Conservation (phyloP, 805 yeast genomes). For the Candida ponderosae region DNA sequence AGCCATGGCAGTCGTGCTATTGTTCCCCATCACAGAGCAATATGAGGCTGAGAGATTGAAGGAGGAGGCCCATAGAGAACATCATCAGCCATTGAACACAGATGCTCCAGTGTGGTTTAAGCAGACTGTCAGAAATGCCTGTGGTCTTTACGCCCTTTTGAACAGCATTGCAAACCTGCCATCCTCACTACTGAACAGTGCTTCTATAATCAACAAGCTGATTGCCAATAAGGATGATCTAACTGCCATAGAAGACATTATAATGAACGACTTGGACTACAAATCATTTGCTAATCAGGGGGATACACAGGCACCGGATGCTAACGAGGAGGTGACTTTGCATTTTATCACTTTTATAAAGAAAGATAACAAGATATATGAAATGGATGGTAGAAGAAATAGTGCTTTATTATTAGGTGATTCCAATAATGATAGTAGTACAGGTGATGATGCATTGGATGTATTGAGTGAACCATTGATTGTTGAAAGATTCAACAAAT, state of each 20-base stretch:
- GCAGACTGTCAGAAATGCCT: slow-evolving; percentile 81
- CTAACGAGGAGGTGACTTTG: slow-evolving; percentile 44
- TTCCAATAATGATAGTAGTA: slow-evolving; percentile 6
- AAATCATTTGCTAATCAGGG: slow-evolving; percentile 30
- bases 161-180: slow-evolving; percentile 47
- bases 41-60: slow-evolving; percentile 45
- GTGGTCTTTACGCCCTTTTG: slow-evolving; percentile 85
- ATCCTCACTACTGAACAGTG: slow-evolving; percentile 14
- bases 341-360: slow-evolving; percentile 77
- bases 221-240: slow-evolving; percentile 10
- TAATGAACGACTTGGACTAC: slow-evolving; percentile 38
- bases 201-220: slow-evolving; percentile 11
- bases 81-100: slow-evolving; percentile 9
- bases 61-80: slow-evolving; percentile 16
- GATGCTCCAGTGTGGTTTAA: slow-evolving; percentile 61
- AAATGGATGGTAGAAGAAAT: slow-evolving; percentile 80
- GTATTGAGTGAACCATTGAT: slow-evolving; percentile 47
- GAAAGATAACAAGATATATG: slow-evolving; percentile 55
- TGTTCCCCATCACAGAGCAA: slow-evolving; percentile 68
- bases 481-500: slow-evolving; percentile 50
- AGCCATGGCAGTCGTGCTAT: slow-evolving; percentile 59
- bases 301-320: slow-evolving; percentile 54
- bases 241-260: slow-evolving; percentile 23
- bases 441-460: slow-evolving; percentile 28
- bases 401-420: slow-evolving; percentile 65